Conservation (phyloP, 2,329 filamentous ascomycete species). For the Metarhizium sp. region DNA sequence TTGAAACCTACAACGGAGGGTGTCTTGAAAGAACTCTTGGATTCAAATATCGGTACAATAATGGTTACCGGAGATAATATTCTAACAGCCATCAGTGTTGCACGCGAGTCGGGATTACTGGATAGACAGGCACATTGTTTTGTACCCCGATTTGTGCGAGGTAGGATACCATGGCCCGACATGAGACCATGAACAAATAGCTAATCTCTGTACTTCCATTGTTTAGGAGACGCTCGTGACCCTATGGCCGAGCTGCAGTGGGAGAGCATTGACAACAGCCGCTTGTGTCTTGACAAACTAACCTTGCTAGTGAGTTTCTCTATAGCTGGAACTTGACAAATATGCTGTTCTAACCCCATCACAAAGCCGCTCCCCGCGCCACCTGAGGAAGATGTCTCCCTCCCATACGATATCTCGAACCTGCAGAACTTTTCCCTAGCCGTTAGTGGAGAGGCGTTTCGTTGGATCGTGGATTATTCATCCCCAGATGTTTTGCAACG, state of each 20-base stretch:
- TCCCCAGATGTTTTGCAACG: conserved; percentile 66
- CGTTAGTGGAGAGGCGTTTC: conserved; percentile 86
- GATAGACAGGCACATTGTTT: conserved; percentile 80
- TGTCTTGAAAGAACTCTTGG: conserved; percentile 71
- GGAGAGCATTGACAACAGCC: conserved; percentile 89
- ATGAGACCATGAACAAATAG: not conserved
- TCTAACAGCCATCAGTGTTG: conserved; percentile 90
- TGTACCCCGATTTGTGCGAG: conserved; percentile 77
- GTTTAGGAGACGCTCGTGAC: conserved; percentile 58
- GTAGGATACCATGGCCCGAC: conserved; percentile 24
- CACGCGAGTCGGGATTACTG: conserved; percentile 78
- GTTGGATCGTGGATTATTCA: conserved; percentile 91
- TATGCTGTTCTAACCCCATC: conserved; percentile 2
- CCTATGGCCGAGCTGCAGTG: conserved; percentile 67
- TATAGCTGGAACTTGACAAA: not conserved
- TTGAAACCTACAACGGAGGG: conserved; percentile 77
- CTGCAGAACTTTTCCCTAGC: conserved; percentile 81
- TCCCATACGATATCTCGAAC: conserved; percentile 77
- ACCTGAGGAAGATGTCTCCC: conserved; percentile 64
- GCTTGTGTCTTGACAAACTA: conserved; percentile 66
- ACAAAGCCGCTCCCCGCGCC: conserved; percentile 60
- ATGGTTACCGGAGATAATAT: conserved; percentile 99
- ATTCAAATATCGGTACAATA: conserved; percentile 77
- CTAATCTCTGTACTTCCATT: not conserved
- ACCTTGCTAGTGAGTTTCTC: conserved; percentile 53